Conservation (phyloP, 352 stramenopile genomes). For the Aphanomyces cochlioides region DNA sequence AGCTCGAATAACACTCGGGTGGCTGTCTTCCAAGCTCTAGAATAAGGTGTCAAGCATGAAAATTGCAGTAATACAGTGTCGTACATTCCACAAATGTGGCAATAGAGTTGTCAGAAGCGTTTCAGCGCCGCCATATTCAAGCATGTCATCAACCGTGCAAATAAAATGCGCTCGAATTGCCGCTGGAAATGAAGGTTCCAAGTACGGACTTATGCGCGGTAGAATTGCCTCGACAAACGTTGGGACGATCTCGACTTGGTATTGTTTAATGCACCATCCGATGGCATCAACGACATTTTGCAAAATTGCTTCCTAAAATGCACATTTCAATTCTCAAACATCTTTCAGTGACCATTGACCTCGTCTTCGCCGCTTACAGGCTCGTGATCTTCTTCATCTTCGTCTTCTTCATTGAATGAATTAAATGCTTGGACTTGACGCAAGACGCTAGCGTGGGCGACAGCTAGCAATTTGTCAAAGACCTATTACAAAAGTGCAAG, state of each 20-base stretch:
- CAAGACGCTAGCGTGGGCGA: conserved; percentile 61
- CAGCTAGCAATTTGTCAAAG: conserved; percentile 63
- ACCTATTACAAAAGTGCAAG: conserved; percentile 30
- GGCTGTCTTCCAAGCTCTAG: conserved; percentile 62
- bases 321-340: background rate
- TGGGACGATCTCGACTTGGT: conserved; percentile 72
- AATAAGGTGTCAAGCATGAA: conserved; percentile 31
- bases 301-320: conserved; percentile 26
- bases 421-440: conserved; percentile 47
- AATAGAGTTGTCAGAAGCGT: conserved; percentile 70
- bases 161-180: conserved; percentile 77
- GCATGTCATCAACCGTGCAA: conserved; percentile 86
- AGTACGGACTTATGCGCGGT: conserved; percentile 59
- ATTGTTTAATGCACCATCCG: conserved; percentile 80
- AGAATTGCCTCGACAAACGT: conserved; percentile 68
- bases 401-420: conserved; percentile 46
- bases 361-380: background rate
- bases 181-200: conserved; percentile 50
- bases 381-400: conserved; percentile 58
- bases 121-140: conserved; percentile 71
- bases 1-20: conserved; percentile 61
- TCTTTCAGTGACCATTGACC: background rate
- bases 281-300: conserved; percentile 73
- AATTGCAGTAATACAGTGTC: background rate
- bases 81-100: conserved; percentile 44